phyloP scores from a whole-genome alignment of 129 eudicot species.

The Deinandra increscens region DNA sequence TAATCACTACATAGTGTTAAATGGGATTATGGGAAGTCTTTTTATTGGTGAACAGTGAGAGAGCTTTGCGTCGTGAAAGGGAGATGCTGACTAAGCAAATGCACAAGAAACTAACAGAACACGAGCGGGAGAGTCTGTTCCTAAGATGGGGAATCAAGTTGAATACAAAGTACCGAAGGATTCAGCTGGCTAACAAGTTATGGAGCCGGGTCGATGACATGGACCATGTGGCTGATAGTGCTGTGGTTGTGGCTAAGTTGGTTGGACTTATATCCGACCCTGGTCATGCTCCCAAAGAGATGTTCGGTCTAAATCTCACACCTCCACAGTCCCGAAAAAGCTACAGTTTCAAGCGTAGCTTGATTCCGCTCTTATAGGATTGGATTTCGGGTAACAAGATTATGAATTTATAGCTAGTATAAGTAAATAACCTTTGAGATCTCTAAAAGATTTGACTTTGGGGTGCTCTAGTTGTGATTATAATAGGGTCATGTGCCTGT shows the following conservation, averaged over 20 bases:
- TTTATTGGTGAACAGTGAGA: conserved; percentile 43
- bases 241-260: conserved; percentile 77
- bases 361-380: conserved; percentile 48
- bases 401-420: conserved; percentile 21
- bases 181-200: conserved; percentile 65
- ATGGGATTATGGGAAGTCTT: not conserved
- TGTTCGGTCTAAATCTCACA: conserved; percentile 74
- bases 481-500: conserved; percentile 35
- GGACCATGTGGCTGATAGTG: conserved; percentile 80
- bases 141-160: conserved; percentile 71
- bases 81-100: conserved; percentile 70
- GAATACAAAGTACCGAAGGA: conserved; percentile 62
- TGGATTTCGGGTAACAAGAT: conserved; percentile 8
- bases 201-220: conserved; percentile 64
- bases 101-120: conserved; percentile 66
- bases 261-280: conserved; percentile 55
- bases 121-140: conserved; percentile 67
- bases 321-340: conserved; percentile 47
- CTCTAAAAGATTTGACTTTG: conserved; percentile 18
- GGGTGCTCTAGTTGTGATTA: conserved; percentile 25
- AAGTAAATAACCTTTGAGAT: conserved; percentile 34
- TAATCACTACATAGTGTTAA: not conserved
- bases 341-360: conserved; percentile 62
- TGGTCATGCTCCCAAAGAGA: conserved; percentile 67
- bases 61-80: conserved; percentile 66